These are phyloP conservation scores for Eucalyptus cladocalyx DNA, from an alignment of 345 rosid species.

Conservation along the genomic window DNA sequence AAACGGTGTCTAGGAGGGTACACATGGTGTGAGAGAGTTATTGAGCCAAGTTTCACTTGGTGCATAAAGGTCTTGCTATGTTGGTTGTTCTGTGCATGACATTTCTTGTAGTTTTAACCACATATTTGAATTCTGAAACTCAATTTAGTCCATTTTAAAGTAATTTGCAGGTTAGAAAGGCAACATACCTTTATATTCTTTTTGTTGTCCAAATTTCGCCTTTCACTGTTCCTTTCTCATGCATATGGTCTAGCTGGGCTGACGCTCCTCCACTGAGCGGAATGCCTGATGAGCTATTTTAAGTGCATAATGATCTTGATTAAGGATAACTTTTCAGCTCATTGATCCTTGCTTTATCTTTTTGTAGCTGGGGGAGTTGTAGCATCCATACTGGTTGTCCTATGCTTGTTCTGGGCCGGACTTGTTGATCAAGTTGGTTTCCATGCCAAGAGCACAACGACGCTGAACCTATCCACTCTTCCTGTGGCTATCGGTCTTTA, in stretches of 20 bases:
- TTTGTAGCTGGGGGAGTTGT: slow-evolving; percentile 88
- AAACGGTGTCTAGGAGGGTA: not conserved
- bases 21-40: not conserved
- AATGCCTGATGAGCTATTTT: not conserved
- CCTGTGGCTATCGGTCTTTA: slow-evolving; percentile 98
- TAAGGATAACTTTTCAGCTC: not conserved
- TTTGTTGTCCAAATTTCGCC: not conserved
- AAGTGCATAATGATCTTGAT: not conserved
- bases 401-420: slow-evolving; percentile 88
- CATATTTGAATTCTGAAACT: not conserved
- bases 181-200: not conserved
- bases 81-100: not conserved
- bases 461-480: slow-evolving; percentile 49
- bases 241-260: not conserved
- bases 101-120: not conserved
- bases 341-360: not conserved
- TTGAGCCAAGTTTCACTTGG: not conserved
- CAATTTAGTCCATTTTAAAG: not conserved
- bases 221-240: not conserved
- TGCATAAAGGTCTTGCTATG: not conserved
- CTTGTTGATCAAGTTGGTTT: slow-evolving; percentile 62
- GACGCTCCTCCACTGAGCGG: not conserved
- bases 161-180: not conserved
- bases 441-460: slow-evolving; percentile 51
- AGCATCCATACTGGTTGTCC: slow-evolving; percentile 71